A percentile compares a stretch with the other conserved stretches of the same genome.
Evolutionary conservation across 805 yeast genomes (phyloP).

Genomic region (Myxozyma udenii): DNA sequence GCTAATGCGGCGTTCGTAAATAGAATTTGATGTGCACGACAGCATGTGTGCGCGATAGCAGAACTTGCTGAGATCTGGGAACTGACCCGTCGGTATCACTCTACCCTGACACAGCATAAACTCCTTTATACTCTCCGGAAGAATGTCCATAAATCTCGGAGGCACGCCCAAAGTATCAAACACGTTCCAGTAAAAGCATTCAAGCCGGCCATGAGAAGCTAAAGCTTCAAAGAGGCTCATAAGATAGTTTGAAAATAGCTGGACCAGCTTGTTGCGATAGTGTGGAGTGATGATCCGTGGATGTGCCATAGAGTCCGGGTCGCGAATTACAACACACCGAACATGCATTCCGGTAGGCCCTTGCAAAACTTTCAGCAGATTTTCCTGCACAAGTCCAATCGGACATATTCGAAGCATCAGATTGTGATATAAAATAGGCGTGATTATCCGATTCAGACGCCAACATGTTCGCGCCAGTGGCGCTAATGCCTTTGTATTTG

Average conservation of each 20-base stretch:
- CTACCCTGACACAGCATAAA: conserved; percentile 23
- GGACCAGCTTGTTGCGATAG: conserved; percentile 26
- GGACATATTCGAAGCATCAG: conserved; percentile 16
- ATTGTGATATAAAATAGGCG: conserved; percentile 19
- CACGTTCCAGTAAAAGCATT: conserved; percentile 26
- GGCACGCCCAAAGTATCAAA: conserved; percentile 26
- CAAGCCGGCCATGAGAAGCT: conserved; percentile 3
- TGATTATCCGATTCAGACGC: conserved; percentile 15
- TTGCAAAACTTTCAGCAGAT: conserved; percentile 9
- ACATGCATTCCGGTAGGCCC: conserved; percentile 18
- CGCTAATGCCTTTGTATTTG: conserved; percentile 1
- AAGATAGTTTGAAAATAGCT: conserved; percentile 19
- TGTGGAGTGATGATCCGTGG: conserved; percentile 27
- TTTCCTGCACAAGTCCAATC: conserved; percentile 5
- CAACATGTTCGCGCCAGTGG: conserved; percentile 12
- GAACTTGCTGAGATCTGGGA: conserved; percentile 11
- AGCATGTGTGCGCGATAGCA: conserved; percentile 27
- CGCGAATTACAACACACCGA: conserved; percentile 19
- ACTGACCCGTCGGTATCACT: conserved; percentile 17
- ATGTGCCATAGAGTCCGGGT: conserved; percentile 22
- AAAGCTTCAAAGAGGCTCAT: conserved; percentile 13
- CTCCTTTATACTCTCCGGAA: conserved; percentile 19
- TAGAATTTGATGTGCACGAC: conserved; percentile 23
- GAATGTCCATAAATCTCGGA: conserved; percentile 21
- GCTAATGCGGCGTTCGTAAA: conserved; percentile 24